Base-by-base conservation (phyloP, 2,329 filamentous ascomycete species). In the Pseudogymnoascus sp. region DNA sequence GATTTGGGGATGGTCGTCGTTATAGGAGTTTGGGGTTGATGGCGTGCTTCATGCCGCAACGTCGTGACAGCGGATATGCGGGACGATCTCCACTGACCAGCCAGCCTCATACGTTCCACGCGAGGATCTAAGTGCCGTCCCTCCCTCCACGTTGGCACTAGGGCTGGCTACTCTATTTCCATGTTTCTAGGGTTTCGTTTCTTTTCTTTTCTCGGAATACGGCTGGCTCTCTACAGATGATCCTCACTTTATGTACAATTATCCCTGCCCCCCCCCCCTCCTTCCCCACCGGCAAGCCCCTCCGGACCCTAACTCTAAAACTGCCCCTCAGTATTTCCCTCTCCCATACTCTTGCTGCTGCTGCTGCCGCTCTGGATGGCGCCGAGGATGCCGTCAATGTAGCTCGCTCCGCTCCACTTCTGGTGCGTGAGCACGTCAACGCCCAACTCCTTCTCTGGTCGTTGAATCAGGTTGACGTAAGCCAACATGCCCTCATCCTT, bases 401-500 rank as follows among this genome's bases (percentile, higher is more conserved):
- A 88, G 1, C 78, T 77, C 0, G 87, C 86, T 31, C 87, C 87
- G 68, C 85, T 88, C 81, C 81, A 83, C 66, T 74, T 74, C 64
- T 74, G 72, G 64, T 73, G 70, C 33, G 69, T 68, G 70, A 81
- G 36, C 70, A 82, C 71, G 76, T 80, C 65, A 67, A 74, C 36
- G 75, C 77, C 67, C 71, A 82, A 35, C 65, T 96, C 93, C 82
- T 96, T 96, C 78, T 99, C 95, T 40, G 87, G 83, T 62, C 86
- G 82, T 77, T 99, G 95, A 40, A 99, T 87, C 0, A 97, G 78
- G 65, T 96, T 90, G n/a, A 97, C 95, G 72, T 99, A 99, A 0
- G 95, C 93, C 71, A 95, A 82, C 95, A 99, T 99, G 63, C 95
- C 95, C 63, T 97, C 89, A 13, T 87, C 84, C 79, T 91, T 96